A percentile compares a stretch with the other conserved stretches of the same genome.
phyloP scores from a whole-genome alignment of 2,329 filamentous ascomycete species.

The Colletotrichum somersetense region DNA sequence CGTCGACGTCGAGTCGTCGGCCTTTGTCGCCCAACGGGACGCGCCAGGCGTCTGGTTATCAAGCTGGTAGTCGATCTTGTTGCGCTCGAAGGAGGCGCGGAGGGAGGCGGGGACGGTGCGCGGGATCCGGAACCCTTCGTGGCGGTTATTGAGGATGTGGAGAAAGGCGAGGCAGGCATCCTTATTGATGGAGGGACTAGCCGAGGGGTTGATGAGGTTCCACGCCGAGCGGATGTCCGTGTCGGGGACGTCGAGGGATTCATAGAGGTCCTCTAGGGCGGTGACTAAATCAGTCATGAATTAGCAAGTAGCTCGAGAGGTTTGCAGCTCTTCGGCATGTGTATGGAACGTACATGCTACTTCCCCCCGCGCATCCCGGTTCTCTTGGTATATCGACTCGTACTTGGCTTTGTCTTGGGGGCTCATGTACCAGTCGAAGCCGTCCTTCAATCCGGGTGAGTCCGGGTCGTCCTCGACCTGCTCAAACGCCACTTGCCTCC shows the following conservation, averaged over 20 bases:
- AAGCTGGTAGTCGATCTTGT: slow-evolving; percentile 95
- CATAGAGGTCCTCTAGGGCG: slow-evolving; percentile 85
- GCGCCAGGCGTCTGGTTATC: slow-evolving; percentile 76
- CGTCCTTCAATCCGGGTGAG: slow-evolving; percentile 87
- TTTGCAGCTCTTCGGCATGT: background rate
- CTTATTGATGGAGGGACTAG: slow-evolving; percentile 86
- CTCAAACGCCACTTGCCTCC: slow-evolving; percentile 86
- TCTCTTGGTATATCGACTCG: slow-evolving; percentile 96
- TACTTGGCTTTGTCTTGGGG: slow-evolving; percentile 93
- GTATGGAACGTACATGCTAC: slow-evolving; percentile 75
- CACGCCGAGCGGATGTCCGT: slow-evolving; percentile 91
- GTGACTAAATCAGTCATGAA: slow-evolving; percentile 67
- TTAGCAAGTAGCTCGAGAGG: background rate
- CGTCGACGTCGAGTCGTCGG: slow-evolving; percentile 83
- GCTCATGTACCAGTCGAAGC: slow-evolving; percentile 99
- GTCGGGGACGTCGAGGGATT: slow-evolving; percentile 79
- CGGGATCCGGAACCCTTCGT: slow-evolving; percentile 95
- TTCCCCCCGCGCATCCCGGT: slow-evolving; percentile 88
- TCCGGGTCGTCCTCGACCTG: slow-evolving; percentile 86
- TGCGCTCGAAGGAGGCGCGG: slow-evolving; percentile 91
- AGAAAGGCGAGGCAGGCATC: slow-evolving; percentile 95
- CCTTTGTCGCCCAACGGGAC: slow-evolving; percentile 82
- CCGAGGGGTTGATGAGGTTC: slow-evolving; percentile 97
- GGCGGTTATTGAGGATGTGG: slow-evolving; percentile 95
- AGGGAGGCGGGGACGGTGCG: slow-evolving; percentile 92